These are phyloP conservation scores for Citeromyces siamensis DNA, from an alignment of 1,139 yeast genomes.

Conservation along the genomic window DNA sequence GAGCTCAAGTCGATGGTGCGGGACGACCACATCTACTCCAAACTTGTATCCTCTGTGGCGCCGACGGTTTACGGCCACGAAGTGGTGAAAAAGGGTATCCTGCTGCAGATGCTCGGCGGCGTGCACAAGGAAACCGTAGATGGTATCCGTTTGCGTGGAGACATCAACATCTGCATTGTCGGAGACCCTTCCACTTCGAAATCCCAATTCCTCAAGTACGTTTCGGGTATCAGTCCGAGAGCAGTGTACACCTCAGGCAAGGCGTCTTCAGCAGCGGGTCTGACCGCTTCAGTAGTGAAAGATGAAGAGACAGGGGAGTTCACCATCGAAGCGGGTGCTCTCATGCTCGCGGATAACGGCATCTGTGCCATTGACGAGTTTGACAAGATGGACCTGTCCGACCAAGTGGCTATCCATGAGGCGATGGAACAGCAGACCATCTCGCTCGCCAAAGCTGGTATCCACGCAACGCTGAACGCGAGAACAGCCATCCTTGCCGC, in stretches of 20 bases:
- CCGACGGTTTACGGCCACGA: slow-evolving; percentile 98
- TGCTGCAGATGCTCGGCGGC: slow-evolving; percentile 87
- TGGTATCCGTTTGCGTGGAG: slow-evolving; percentile 94
- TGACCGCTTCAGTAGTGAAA: slow-evolving; percentile 95
- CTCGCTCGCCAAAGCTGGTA: slow-evolving; percentile 96
- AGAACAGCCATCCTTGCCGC: slow-evolving; percentile 95
- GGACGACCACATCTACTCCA: slow-evolving; percentile 76
- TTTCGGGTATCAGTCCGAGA: slow-evolving; percentile 84
- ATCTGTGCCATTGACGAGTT: slow-evolving; percentile 98
- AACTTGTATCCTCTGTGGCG: slow-evolving; percentile 80
- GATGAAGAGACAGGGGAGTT: slow-evolving; percentile 98
- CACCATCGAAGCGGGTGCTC: slow-evolving; percentile 97
- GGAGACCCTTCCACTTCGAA: slow-evolving; percentile 99
- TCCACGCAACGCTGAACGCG: slow-evolving; percentile 94
- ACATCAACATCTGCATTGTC: slow-evolving; percentile 90
- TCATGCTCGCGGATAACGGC: slow-evolving; percentile 98
- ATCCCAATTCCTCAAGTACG: slow-evolving; percentile 91
- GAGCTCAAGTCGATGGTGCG: slow-evolving; percentile 88
- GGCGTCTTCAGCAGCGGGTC: slow-evolving; percentile 98
- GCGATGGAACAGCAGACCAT: slow-evolving; percentile 99
- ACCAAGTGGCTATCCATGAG: slow-evolving; percentile 98
- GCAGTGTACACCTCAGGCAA: slow-evolving; percentile 97
- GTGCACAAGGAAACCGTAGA: slow-evolving; percentile 92
- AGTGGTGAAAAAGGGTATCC: slow-evolving; percentile 81
- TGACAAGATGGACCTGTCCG: slow-evolving; percentile 92